Base-by-base conservation (phyloP, 495 filamentous ascomycete species). In the Xylaria telfairii region DNA sequence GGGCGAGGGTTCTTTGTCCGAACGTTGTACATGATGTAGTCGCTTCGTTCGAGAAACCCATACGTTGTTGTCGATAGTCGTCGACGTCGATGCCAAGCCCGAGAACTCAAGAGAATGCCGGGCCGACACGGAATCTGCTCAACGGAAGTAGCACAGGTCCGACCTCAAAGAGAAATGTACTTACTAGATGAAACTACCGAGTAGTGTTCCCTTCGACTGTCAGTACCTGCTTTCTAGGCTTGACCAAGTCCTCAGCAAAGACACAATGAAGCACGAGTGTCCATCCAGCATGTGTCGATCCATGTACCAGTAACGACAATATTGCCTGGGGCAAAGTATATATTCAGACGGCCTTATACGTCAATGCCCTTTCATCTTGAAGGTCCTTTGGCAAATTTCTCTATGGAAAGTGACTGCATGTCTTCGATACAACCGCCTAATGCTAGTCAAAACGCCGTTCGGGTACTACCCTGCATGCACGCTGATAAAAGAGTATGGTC, bases 341-440 rank as follows among this genome's bases (percentile, higher is more conserved):
- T 73, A 76, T 78, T 75, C 67, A 74, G 71, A 69, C 72, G 70
- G 75, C 73, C 69, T 78, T 67, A 57, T 56, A 76, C 66, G 74
- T 74, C 71, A 65, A 64, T 47, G 24, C 67, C 71, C 71, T 65
- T 73, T 73, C 72, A 72, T 73, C 61, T 67, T 57, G 61, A 64
- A 65, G 54, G 71, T 68, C 70, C 71, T 66, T 72, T 42, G 70
- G 67, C 69, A 76, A 71, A 75, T 73, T 69, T 68, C 65, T 76
- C 72, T 75, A 76, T 72, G 74, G 75, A 75, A 75, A 70, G 72
- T 69, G 75, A 72, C 67, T 71, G 70, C 72, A 71, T 68, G 71
- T 71, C 73, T 72, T 78, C 64, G 72, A 74, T 76, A 76, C 71
- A 73, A 76, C 46, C 60, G 39, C 68, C n/a, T 46, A 26, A 61